These are phyloP conservation scores for Fusarium sp. DNA, from an alignment of 2,329 filamentous ascomycete species.

Conservation along the genomic window DNA sequence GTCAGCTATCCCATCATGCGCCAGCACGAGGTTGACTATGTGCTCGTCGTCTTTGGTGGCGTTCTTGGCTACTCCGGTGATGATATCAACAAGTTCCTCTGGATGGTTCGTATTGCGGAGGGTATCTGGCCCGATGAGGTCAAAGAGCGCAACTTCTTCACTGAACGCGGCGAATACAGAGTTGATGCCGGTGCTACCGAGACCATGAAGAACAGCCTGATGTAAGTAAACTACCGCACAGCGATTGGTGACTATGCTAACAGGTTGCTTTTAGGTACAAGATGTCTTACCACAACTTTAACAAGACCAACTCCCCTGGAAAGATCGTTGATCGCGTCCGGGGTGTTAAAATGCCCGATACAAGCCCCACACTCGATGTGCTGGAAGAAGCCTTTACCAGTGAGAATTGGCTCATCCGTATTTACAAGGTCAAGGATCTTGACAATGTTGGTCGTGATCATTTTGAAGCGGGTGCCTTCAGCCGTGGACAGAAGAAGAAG, in stretches of 20 bases:
- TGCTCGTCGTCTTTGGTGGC: constrained; percentile 96
- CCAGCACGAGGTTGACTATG: constrained; percentile 98
- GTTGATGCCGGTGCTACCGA: constrained; percentile 94
- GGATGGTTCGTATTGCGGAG: constrained; percentile 99
- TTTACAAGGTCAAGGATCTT: constrained; percentile 99
- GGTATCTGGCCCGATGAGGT: constrained; percentile 99
- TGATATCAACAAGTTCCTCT: constrained; percentile 99
- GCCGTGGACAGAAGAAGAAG: constrained; percentile 86
- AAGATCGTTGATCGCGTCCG: constrained; percentile 93
- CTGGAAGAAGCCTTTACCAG: constrained; percentile 98
- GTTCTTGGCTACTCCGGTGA: constrained; percentile 97
- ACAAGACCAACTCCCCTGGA: constrained; percentile 87
- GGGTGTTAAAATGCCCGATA: constrained; percentile 79
- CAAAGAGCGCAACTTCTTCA: constrained; percentile 97
- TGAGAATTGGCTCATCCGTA: constrained; percentile 99
- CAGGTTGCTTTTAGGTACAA: constrained; percentile 79
- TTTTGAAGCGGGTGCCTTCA: constrained; percentile 72
- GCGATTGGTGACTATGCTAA: constrained; percentile 14
- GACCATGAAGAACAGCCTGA: constrained; percentile 99
- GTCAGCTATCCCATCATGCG: constrained; percentile 99
- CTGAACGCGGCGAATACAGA: constrained; percentile 89
- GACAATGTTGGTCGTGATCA: constrained; percentile 96
- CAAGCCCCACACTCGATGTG: constrained; percentile 85
- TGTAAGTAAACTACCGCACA: constrained; percentile 68
- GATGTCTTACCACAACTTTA: constrained; percentile 99